Evolutionary conservation across 1,284 basidiomycete species (phyloP), one percentile per base, ranked within the genome.

Genomic region (Garcileccinum viscosum): DNA sequence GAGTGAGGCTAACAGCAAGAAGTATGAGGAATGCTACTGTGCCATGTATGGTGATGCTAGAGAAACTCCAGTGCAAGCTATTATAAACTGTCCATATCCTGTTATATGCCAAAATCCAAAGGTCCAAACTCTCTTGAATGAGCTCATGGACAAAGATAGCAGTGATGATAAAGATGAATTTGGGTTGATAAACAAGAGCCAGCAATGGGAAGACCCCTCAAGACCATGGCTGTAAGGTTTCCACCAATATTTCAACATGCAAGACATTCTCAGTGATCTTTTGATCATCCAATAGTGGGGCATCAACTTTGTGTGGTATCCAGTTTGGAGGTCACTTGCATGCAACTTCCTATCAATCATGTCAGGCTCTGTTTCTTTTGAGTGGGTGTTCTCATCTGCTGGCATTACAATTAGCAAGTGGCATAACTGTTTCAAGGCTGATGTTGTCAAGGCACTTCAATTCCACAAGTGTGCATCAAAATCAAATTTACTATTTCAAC

Each of bases 101-200:
- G 15, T 65, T 14, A 65, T 24, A n/a, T 47, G 40, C 19, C 30
- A 47, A 27, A 62, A 66, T 14, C 47, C 12, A 15, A 64, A 64
- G 27, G 47, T 58, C 24, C 19, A 9, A 37, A 33, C 9, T 1
- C 63, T 53, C 65, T 30, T 66, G 27, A 66, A 38, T 1, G 19
- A 66, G 42, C 65, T 66, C 11, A 63, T 64, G 47, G 61, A 66
- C 7, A 19, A 66, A 7, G 42, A 67, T 12, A 15, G 53, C 6
- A 50, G 37, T 27, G 42, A 66, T 30, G 24, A n/a, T 6, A 5
- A 66, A 38, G 58, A n/a, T 33, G 27, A 44, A 0, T 17, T 5
- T 11, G 33, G 2, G 4, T 24, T 27, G 53, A 62, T 6, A 5
- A 32, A 30, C 5, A 8, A 40, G 37, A 40, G 30, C 50, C 4